These are phyloP conservation scores for Tetrapyrgos nigripes DNA, from an alignment of 1,284 basidiomycete genomes.

Conservation along the genomic window DNA sequence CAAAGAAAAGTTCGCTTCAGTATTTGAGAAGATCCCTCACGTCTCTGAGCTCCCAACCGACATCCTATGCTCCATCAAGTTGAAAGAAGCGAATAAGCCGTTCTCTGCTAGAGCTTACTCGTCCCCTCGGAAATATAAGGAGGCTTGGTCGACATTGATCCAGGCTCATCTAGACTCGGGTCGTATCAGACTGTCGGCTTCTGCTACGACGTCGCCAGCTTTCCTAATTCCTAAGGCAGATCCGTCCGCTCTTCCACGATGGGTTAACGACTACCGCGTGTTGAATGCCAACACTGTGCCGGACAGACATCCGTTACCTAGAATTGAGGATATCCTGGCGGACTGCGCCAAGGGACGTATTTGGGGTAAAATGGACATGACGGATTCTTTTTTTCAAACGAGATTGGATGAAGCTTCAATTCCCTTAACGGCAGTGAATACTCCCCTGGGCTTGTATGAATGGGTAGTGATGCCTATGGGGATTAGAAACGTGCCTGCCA, in stretches of 20 bases:
- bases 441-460: constrained; percentile 38
- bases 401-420: constrained; percentile 38
- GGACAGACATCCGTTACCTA: constrained; percentile 32
- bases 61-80: constrained; percentile 27
- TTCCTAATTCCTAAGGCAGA: constrained; percentile 42
- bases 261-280: constrained; percentile 41
- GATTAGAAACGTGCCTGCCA: constrained; percentile 34
- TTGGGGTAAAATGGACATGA: constrained; percentile 43
- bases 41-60: constrained; percentile 27
- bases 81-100: constrained; percentile 30
- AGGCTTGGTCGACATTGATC: constrained; percentile 30
- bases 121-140: constrained; percentile 31
- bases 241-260: constrained; percentile 32
- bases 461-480: constrained; percentile 45
- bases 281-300: constrained; percentile 29
- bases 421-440: constrained; percentile 33
- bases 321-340: constrained; percentile 34
- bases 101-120: constrained; percentile 23
- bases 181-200: no score
- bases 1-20: constrained; percentile 12
- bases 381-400: constrained; percentile 46
- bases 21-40: no score
- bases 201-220: constrained; percentile 31
- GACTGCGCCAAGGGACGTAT: constrained; percentile 32
- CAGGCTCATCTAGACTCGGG: constrained; percentile 32